A percentile compares a stretch with the other conserved stretches of the same genome.
Conservation (phyloP, 768 basidiomycete species). For the Leucosporidium yakuticum region DNA sequence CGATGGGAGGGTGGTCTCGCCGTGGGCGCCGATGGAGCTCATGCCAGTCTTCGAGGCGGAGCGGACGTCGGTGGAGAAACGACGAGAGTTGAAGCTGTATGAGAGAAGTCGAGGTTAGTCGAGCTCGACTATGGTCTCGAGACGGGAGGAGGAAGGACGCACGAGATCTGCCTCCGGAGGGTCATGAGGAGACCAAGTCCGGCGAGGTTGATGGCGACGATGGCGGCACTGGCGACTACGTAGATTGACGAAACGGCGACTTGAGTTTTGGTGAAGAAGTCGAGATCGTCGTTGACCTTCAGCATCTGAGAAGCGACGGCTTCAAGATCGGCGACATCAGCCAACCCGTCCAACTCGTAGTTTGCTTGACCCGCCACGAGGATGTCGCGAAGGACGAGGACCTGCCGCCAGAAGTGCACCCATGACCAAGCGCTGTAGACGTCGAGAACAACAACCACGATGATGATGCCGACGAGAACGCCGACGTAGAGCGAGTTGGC, state of each 20-base stretch:
- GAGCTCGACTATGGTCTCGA: accelerated
- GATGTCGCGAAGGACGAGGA: conserved; percentile 1
- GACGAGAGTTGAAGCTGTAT: conserved; percentile 10
- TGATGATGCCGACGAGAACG: no score
- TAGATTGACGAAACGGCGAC: not conserved
- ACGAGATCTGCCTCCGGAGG: conserved; percentile 16
- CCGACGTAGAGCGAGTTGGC: no score
- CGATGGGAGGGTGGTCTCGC: not conserved
- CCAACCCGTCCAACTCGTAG: not conserved
- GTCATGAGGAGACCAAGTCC: conserved; percentile 14
- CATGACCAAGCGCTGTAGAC: not conserved
- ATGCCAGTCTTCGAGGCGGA: not conserved
- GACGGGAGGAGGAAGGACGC: not conserved
- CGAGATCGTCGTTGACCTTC: not conserved
- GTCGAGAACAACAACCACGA: no score
- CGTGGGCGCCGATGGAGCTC: no score
- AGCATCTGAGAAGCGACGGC: not conserved
- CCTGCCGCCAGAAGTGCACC: not conserved
- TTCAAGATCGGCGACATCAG: not conserved
- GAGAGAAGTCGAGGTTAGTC: not conserved
- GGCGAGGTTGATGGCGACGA: conserved; percentile 9
- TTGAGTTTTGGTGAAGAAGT: not conserved
- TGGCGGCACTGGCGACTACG: not conserved
- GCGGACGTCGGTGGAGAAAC: conserved; percentile 4
- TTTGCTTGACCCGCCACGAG: not conserved